Evolutionary conservation across 768 basidiomycete species (phyloP).

Genomic region (Mycena galericulata): DNA sequence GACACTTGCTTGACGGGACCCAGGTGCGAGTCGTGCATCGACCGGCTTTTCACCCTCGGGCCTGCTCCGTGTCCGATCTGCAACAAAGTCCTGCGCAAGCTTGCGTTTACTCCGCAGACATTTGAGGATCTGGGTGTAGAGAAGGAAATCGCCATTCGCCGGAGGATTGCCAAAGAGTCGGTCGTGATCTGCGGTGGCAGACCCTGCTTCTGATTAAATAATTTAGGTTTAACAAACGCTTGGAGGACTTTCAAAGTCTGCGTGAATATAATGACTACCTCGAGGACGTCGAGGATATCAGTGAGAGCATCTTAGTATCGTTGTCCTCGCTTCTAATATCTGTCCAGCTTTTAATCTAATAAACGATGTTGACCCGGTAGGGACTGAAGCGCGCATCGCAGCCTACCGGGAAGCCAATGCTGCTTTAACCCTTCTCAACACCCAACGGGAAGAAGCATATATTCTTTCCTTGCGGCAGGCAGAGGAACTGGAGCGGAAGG

Average conservation of each 20-base stretch:
- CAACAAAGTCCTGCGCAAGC: conserved; percentile 85
- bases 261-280: conserved; percentile 94
- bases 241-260: conserved; percentile 88
- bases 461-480: conserved; percentile 78
- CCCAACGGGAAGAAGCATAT: conserved; percentile 85
- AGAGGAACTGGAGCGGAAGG: conserved; percentile 82
- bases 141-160: conserved; percentile 92
- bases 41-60: conserved; percentile 93
- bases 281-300: conserved; percentile 94
- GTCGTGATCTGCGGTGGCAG: conserved; percentile 37
- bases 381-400: conserved; percentile 87
- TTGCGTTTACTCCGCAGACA: conserved; percentile 95
- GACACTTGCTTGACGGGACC: background rate
- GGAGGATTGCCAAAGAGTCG: conserved; percentile 91
- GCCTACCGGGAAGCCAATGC: conserved; percentile 86
- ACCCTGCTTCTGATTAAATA: conserved; percentile 6
- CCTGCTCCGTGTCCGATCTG: conserved; percentile 98
- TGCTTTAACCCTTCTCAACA: conserved; percentile 84
- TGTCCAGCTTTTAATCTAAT: conserved; percentile 93
- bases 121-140: conserved; percentile 94
- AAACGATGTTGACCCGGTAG: conserved; percentile 82
- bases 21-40: conserved; percentile 99
- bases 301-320: conserved; percentile 41
- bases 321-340: conserved; percentile 9
- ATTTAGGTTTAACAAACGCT: conserved; percentile 90